phyloP scores from a whole-genome alignment of 768 basidiomycete genomes.

The Mycena belliarum region DNA sequence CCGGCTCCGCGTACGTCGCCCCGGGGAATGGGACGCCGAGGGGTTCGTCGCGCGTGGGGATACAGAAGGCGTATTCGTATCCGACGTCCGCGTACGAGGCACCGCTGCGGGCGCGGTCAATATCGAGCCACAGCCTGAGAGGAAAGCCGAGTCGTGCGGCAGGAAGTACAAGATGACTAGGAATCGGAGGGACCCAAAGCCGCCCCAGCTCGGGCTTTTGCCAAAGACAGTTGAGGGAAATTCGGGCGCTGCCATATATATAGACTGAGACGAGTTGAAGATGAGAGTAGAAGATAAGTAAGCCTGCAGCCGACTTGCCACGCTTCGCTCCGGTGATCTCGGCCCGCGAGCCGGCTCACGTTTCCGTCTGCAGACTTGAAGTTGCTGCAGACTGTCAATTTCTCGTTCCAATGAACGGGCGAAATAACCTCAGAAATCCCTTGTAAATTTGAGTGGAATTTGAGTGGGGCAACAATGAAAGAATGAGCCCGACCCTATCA shows the following conservation, averaged over 20 bases:
- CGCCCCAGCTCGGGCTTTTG: slow-evolving; percentile 6
- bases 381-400: no score
- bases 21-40: slow-evolving; percentile 12
- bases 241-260: neutral
- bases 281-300: no score
- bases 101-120: neutral
- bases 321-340: no score
- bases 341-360: no score
- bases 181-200: slow-evolving; percentile 13
- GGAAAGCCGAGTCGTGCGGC: no score
- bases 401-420: no score
- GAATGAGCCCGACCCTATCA: no score
- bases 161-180: slow-evolving; percentile 12
- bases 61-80: neutral
- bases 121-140: neutral
- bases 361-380: no score
- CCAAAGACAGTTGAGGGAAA: slow-evolving; percentile 7
- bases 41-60: slow-evolving; percentile 2
- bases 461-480: no score
- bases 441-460: no score
- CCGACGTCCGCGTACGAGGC: slow-evolving; percentile 13
- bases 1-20: slow-evolving; percentile 1
- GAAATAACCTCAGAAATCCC: no score
- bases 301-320: no score
- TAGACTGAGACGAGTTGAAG: neutral